Evolutionary conservation across 768 basidiomycete genomes (phyloP).

Genomic region (Coprinopsis strossmayeri): DNA sequence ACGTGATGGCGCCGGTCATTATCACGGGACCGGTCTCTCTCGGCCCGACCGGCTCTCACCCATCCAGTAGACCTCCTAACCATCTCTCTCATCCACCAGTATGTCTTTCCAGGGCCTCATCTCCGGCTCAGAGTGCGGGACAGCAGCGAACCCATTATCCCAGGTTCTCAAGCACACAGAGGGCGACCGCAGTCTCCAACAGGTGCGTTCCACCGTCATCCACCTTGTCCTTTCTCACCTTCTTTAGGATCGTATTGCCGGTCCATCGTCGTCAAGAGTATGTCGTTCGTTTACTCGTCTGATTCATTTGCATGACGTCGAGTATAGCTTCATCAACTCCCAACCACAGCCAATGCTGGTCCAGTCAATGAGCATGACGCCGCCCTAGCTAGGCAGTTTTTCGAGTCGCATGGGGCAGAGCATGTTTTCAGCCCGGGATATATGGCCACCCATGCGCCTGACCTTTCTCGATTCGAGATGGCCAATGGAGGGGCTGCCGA

Average conservation of each 20-base stretch:
- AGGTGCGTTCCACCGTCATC: slow-evolving; percentile 35
- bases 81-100: slow-evolving; percentile 7
- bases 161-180: slow-evolving; percentile 89
- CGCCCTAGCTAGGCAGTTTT: slow-evolving; percentile 75
- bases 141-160: slow-evolving; percentile 77
- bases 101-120: slow-evolving; percentile 80
- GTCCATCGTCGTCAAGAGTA: slow-evolving; percentile 68
- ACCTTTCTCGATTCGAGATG: slow-evolving; percentile 27
- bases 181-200: slow-evolving; percentile 81
- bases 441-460: slow-evolving; percentile 23
- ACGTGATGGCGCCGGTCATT: slow-evolving; percentile 32
- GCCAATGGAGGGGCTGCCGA: slow-evolving; percentile 25
- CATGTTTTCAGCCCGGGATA: slow-evolving; percentile 27
- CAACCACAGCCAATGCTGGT: slow-evolving; percentile 42
- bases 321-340: slow-evolving; percentile 70
- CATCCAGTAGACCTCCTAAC: slow-evolving; percentile 3
- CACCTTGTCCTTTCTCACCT: slow-evolving; percentile 6
- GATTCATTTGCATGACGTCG: neutral
- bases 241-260: slow-evolving; percentile 65
- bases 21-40: slow-evolving; percentile 17
- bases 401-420: slow-evolving; percentile 39
- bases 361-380: slow-evolving; percentile 58
- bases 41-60: slow-evolving; percentile 22
- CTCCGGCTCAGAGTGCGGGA: slow-evolving; percentile 87
- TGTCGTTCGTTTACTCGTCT: slow-evolving; percentile 14